Evolutionary conservation across 495 filamentous ascomycete genomes (phyloP), one percentile per base, ranked within the genome.

Genomic region (Friedmanniomyces simplex): DNA sequence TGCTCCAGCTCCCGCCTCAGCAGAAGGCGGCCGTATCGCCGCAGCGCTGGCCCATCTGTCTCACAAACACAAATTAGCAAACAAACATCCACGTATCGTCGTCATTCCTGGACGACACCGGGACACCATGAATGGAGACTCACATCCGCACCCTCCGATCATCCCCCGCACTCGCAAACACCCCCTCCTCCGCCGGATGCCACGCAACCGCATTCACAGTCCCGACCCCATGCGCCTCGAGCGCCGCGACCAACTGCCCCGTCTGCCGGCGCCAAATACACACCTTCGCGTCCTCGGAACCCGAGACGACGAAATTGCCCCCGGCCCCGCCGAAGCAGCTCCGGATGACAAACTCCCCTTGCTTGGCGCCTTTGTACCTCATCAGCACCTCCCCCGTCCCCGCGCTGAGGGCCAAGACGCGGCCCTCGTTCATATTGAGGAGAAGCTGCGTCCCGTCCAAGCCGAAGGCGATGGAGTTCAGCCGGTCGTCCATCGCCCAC

Each of bases 121-220:
- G 16, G 21, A 21, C 8, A 53, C 6, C 12, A 20, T 52, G 2
- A 22, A 14, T 8, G 30, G 30, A 26, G 10, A 57, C 82, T 70
- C 77, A 95, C 91, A 98, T 95, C 69, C 87, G 83, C 53, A 97
- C 84, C 65, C 80, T 82, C 42, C 74, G 72, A 65, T 98, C 93
- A 68, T 98, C 93, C 3, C 93, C 91, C 57, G 87, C 90, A 12
- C 89, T 88, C 8, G 90, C 93, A 70, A 96, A 95, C 78, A 96
- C 84, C 58, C 79, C 79, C 3, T 89, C 83, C 67, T 95, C 77
- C 2, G 72, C 74, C 0, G 91, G 89, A 63, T 91, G 94, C 93
- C 93, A 98, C 7, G 86, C 78, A 34, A 95, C 86, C n/a, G 88
- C 78, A 70, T 96, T 98, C 53, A 94, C 91, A 53, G 81, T 85